Base-by-base conservation (phyloP, 2,329 filamentous ascomycete species). In the Chaetomium sp. region DNA sequence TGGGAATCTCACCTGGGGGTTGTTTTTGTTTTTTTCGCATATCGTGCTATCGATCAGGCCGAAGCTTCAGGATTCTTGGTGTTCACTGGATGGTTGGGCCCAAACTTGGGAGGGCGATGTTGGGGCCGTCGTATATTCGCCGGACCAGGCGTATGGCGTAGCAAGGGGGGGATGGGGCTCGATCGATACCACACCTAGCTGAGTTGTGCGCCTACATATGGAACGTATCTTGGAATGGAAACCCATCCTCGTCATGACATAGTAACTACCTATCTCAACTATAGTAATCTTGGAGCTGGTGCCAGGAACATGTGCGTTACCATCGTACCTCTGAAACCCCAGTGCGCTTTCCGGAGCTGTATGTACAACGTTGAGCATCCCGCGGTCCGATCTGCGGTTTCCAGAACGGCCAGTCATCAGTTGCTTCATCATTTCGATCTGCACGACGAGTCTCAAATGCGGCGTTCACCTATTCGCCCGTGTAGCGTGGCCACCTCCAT, bases 91-190 rank as follows among this genome's bases (percentile, higher is more conserved):
- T 21, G 45, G 58, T 12, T 54, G 25, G 35, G 62, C 56, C 54
- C 45, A 59, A 23, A 60, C 45, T 62, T 57, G 58, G 65, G 67
- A 56, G 38, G n/a, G 9, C 19, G 57, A 60, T 21, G 35, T 62
- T 35, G 42, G 33, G 54, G 51, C 38, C 50, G 49, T 56, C 12
- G 27, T 31, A 53, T 60, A 55, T 49, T 51, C 12, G 54, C n/a
- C 33, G 33, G n/a, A 13, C 21, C 13, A 21, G 35, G 35, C 55
- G 55, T 25, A 57, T 57, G 33, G 45, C 25, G 54, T 42, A 42
- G 21, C 21, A 21, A 9, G 42, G 38, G 23, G 10, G 38, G 3
- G 29, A 3, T 19, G 31, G 29, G 16, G 33, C 29, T 35, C n/a
- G 12, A n/a, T 8, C 29, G 51, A 31, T 35, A 31, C n/a, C 55